A percentile compares a stretch with the other conserved stretches of the same genome.
phyloP scores from a whole-genome alignment of 257 asterid genomes.

The Schizonepeta tenuifolia region DNA sequence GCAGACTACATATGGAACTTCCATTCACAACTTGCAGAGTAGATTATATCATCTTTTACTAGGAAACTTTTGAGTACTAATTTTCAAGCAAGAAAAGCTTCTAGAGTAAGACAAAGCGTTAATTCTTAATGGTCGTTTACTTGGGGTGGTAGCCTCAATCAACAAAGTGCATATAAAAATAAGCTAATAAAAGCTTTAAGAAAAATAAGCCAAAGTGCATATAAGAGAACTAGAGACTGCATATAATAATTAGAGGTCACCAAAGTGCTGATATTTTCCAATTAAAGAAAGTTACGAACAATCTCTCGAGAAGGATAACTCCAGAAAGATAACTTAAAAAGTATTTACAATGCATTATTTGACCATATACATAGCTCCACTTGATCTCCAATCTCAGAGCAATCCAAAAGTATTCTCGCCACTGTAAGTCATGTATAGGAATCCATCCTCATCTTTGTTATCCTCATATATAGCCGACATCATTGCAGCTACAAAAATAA shows the following conservation, averaged over 20 bases:
- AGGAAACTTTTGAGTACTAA: neutral
- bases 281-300: constrained; percentile 28
- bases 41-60: neutral
- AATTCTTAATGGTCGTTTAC: neutral
- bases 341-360: constrained; percentile 22
- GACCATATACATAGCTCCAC: constrained; percentile 47
- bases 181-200: neutral
- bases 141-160: neutral
- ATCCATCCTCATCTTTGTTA: constrained; percentile 78
- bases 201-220: neutral
- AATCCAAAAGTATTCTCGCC: constrained; percentile 80
- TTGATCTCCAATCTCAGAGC: constrained; percentile 45
- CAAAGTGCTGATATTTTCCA: constrained; percentile 32
- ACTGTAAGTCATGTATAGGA: constrained; percentile 82
- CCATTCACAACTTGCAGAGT: neutral
- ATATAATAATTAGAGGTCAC: constrained; percentile 14
- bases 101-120: neutral
- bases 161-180: neutral
- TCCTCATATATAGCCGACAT: constrained; percentile 79
- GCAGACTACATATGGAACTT: constrained; percentile 25
- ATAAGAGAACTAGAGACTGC: constrained; percentile 14
- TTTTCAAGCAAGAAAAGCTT: neutral
- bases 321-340: constrained; percentile 32
- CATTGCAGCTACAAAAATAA: constrained; percentile 62
- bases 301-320: constrained; percentile 31